These are phyloP conservation scores for Lentinula guzmanii DNA, from an alignment of 768 basidiomycete genomes.

Conservation along the genomic window DNA sequence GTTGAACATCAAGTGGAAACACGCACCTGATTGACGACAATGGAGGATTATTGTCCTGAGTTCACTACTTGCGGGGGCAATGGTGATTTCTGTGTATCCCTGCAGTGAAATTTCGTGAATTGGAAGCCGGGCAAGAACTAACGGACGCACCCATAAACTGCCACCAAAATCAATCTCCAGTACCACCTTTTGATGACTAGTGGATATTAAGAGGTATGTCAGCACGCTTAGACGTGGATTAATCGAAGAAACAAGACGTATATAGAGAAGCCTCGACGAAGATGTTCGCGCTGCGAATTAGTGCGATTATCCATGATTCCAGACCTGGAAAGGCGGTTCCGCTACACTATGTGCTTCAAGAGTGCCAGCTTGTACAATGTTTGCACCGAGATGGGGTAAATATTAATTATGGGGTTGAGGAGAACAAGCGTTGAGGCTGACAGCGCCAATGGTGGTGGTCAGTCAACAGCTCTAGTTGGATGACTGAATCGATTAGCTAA, in stretches of 20 bases:
- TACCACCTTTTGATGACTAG: slow-evolving; percentile 94
- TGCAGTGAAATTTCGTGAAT: slow-evolving; percentile 25
- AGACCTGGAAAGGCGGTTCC: slow-evolving; percentile 6
- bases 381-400: neutral
- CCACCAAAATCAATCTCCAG: slow-evolving; percentile 92
- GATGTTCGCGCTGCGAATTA: slow-evolving; percentile 71
- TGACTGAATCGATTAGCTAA: slow-evolving; percentile 20
- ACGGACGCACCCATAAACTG: slow-evolving; percentile 62
- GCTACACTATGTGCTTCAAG: neutral
- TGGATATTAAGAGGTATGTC: slow-evolving; percentile 52
- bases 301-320: slow-evolving; percentile 40
- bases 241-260: slow-evolving; percentile 49
- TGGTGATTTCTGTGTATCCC: slow-evolving; percentile 93
- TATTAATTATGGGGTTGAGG: neutral
- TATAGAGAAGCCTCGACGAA: slow-evolving; percentile 84
- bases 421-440: slow-evolving; percentile 12
- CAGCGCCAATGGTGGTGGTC: slow-evolving; percentile 13
- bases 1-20: neutral
- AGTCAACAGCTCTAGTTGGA: slow-evolving; percentile 15
- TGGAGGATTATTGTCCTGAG: slow-evolving; percentile 84
- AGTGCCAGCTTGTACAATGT: slow-evolving; percentile 6
- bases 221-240: slow-evolving; percentile 21
- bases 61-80: slow-evolving; percentile 74
- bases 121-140: slow-evolving; percentile 1
- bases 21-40: slow-evolving; percentile 81